phyloP scores from a whole-genome alignment of 805 yeast species.

The Grigorovia transvaalensis region DNA sequence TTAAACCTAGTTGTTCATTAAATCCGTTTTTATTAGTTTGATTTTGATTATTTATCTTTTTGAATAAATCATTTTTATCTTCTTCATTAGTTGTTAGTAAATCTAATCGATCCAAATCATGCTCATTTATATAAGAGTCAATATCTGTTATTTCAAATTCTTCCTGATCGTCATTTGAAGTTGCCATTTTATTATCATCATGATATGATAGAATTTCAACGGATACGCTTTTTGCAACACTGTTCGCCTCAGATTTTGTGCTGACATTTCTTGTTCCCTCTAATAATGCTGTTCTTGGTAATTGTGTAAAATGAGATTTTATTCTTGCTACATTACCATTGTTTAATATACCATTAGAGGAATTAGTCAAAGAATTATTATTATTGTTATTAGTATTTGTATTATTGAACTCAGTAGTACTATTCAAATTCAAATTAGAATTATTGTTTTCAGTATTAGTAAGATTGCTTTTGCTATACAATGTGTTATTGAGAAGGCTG shows the following conservation, averaged over 20 bases:
- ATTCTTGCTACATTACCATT: conserved; percentile 9
- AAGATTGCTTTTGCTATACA: not conserved
- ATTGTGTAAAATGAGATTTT: conserved; percentile 11
- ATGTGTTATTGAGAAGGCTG: not conserved
- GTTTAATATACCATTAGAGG: not conserved
- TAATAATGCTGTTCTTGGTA: conserved; percentile 5
- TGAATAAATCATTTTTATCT: conserved; percentile 4
- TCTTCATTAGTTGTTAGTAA: conserved; percentile 5
- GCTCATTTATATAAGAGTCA: conserved; percentile 26
- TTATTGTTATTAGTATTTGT: not conserved
- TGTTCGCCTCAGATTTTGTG: conserved; percentile 5
- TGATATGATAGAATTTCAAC: not conserved
- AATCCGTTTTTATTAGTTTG: conserved; percentile 2
- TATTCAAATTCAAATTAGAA: not conserved
- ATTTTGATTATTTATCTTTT: not conserved
- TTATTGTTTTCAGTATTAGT: not conserved
- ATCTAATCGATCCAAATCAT: conserved; percentile 22
- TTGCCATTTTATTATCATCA: not conserved
- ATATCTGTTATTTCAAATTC: conserved; percentile 19
- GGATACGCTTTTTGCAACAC: not conserved
- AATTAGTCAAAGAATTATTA: not conserved
- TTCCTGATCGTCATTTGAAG: conserved; percentile 2
- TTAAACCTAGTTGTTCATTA: not conserved
- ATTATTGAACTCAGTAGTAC: not conserved
- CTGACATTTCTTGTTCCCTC: conserved; percentile 5